These are phyloP conservation scores for Naganishia kalamii DNA, from an alignment of 768 basidiomycete species.

Conservation along the genomic window DNA sequence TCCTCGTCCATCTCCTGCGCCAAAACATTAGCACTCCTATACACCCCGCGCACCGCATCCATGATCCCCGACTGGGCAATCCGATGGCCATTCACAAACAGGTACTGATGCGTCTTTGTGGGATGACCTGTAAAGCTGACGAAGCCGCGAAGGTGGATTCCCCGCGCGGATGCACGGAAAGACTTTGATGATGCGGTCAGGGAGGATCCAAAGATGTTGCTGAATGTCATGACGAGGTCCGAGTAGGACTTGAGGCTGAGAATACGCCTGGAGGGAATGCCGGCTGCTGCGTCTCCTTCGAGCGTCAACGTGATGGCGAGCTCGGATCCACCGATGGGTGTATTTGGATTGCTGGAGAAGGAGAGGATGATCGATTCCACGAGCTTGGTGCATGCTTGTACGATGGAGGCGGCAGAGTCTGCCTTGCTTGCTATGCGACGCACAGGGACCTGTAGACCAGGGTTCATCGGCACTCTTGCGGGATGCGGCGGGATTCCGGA, in stretches of 20 bases:
- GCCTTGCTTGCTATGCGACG: background rate
- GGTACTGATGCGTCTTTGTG: conserved; percentile 1
- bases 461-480: background rate
- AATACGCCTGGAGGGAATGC: background rate
- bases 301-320: background rate
- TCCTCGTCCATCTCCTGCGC: background rate
- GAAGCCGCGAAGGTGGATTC: conserved; percentile 4
- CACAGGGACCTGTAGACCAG: background rate
- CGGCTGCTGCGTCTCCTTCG: background rate
- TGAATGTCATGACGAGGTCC: background rate
- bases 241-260: background rate
- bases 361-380: background rate
- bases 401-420: background rate
- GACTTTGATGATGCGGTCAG: background rate
- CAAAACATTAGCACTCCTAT: background rate
- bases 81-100: background rate
- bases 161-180: background rate
- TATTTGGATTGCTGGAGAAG: background rate
- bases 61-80: background rate
- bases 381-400: conserved; percentile 5
- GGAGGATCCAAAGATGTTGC: background rate
- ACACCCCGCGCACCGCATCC: background rate
- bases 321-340: too few species aligned
- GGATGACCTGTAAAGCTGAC: conserved; percentile 1
- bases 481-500: conserved; percentile 50